Percentiles rank a stretch among this genome's conserved stretches.
Conservation (phyloP, 352 stramenopile genomes). For the Globisporangium nagaii region DNA sequence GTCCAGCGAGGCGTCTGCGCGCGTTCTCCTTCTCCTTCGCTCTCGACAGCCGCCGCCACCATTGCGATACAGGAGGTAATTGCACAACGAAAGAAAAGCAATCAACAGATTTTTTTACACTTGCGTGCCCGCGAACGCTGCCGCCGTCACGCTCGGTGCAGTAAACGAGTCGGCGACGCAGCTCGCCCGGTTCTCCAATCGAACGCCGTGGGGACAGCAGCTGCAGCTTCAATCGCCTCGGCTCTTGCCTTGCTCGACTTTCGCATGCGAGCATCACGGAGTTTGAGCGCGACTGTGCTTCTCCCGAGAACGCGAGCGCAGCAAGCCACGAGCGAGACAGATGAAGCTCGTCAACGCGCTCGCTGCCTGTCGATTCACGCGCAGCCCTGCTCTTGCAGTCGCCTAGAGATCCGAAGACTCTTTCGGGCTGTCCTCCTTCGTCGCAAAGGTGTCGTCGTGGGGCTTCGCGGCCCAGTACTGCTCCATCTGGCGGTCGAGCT, state of each 20-base stretch:
- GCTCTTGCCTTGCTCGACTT: too few relatives aligned
- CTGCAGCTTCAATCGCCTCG: too few relatives aligned
- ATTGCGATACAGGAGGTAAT: constrained; percentile 2
- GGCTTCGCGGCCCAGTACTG: constrained; percentile 87
- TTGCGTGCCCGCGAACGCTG: constrained; percentile 1
- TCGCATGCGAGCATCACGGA: background rate
- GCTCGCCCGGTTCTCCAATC: background rate
- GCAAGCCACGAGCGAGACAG: too few relatives aligned
- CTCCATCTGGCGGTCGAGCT: constrained; percentile 86
- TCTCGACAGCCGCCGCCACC: background rate
- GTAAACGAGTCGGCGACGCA: background rate
- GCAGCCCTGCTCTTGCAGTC: background rate
- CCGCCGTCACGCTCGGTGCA: background rate
- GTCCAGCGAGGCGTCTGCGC: too few relatives aligned
- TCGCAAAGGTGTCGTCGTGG: constrained; percentile 17
- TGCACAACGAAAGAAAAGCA: constrained; percentile 12
- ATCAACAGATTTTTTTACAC: constrained; percentile 14
- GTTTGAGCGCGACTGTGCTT: background rate
- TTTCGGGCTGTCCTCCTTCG: background rate
- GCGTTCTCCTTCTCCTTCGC: too few relatives aligned
- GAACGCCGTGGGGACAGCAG: background rate
- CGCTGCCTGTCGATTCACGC: background rate
- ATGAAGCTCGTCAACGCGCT: too few relatives aligned
- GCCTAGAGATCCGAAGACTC: constrained; percentile 5
- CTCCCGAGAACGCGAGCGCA: too few relatives aligned